These are phyloP conservation scores for Boletus rubroflammeus DNA, from an alignment of 768 basidiomycete species.

Conservation along the genomic window DNA sequence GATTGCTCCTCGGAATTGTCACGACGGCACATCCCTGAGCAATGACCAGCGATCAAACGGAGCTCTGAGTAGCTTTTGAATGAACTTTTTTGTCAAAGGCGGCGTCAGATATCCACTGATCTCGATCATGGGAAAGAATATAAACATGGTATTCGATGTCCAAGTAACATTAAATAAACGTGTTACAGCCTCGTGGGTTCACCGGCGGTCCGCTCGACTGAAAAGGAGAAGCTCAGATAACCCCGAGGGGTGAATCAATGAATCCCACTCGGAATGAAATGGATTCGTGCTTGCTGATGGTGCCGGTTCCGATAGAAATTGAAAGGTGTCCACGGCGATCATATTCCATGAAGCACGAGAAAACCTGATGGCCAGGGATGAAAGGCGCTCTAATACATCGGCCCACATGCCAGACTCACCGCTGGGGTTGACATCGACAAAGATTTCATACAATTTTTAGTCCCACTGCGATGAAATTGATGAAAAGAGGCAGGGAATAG, in stretches of 20 bases:
- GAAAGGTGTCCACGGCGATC: conserved; percentile 30
- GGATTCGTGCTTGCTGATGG: conserved; percentile 21
- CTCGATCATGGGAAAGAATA: conserved; percentile 27
- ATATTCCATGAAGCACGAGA: conserved; percentile 32
- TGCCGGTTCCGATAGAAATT: conserved; percentile 34
- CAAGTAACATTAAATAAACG: conserved; percentile 31
- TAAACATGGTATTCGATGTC: conserved; percentile 19
- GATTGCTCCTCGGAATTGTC: conserved; percentile 16
- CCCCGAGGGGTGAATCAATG: conserved; percentile 31
- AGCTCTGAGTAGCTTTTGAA: neutral
- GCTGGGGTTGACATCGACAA: conserved; percentile 19
- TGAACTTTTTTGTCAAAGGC: neutral
- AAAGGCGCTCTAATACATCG: conserved; percentile 14
- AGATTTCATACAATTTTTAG: conserved; percentile 26
- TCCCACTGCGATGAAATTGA: conserved; percentile 40
- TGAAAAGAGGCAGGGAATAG: conserved; percentile 25
- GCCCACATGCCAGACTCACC: conserved; percentile 25
- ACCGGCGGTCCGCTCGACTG: conserved; percentile 21
- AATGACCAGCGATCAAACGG: conserved; percentile 3
- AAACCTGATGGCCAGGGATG: conserved; percentile 32
- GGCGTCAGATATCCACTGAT: conserved; percentile 16
- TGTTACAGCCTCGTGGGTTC: conserved; percentile 31
- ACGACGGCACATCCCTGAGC: neutral
- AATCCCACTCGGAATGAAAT: conserved; percentile 21
- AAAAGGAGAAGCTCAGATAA: conserved; percentile 24